These are phyloP conservation scores for Beta lomatogona DNA, from an alignment of 179 eudicot genomes.

Conservation along the genomic window DNA sequence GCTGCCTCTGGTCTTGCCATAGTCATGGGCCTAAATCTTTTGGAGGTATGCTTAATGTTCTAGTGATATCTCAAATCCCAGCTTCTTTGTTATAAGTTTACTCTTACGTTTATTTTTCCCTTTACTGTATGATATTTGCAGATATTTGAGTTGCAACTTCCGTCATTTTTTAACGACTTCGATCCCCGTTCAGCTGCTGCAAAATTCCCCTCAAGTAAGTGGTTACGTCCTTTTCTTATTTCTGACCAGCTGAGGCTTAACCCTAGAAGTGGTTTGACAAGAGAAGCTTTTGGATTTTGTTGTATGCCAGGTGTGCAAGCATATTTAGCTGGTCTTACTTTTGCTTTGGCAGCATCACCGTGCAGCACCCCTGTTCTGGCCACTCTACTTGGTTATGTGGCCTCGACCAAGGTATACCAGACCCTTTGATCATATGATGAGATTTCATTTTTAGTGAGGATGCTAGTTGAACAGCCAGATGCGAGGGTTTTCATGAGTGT, in stretches of 20 bases:
- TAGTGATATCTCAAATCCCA: background rate
- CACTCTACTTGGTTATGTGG: conserved; percentile 87
- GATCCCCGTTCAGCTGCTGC: conserved; percentile 97
- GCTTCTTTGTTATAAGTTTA: background rate
- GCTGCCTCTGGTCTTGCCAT: conserved; percentile 90
- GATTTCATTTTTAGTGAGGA: background rate
- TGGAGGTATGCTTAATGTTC: conserved; percentile 55
- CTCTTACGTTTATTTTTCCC: background rate
- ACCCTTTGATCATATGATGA: background rate
- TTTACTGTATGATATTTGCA: conserved; percentile 30
- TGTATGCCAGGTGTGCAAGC: conserved; percentile 83
- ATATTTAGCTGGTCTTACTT: conserved; percentile 95
- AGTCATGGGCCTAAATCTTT: conserved; percentile 88
- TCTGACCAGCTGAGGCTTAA: conserved; percentile 10
- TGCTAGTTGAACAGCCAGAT: background rate
- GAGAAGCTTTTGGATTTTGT: background rate
- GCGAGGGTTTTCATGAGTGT: background rate
- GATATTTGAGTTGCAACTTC: conserved; percentile 71
- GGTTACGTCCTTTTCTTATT: background rate
- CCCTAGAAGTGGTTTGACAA: conserved; percentile 6
- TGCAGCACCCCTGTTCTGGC: conserved; percentile 99
- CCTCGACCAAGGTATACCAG: conserved; percentile 71
- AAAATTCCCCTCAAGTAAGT: conserved; percentile 84
- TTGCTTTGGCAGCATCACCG: conserved; percentile 99
- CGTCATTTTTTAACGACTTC: conserved; percentile 34